Evolutionary conservation across 257 asterid species (phyloP).

Genomic region (Lycium barbarum): DNA sequence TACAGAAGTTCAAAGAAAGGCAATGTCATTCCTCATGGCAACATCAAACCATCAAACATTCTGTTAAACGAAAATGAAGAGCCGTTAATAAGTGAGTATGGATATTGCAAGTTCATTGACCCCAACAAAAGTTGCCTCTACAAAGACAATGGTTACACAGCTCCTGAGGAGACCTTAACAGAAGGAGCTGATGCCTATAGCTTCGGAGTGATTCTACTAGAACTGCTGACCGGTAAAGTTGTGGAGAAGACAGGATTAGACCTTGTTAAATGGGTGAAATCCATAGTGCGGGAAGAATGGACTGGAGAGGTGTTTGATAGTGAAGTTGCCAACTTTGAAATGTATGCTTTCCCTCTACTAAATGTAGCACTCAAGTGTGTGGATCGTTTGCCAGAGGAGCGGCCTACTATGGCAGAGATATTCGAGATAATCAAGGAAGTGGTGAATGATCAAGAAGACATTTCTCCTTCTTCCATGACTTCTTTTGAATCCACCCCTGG

Average conservation of each 20-base stretch:
- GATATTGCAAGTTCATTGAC: slow-evolving; percentile 38
- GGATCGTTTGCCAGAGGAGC: slow-evolving; percentile 37
- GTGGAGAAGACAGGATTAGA: slow-evolving; percentile 47
- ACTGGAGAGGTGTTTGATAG: slow-evolving; percentile 58
- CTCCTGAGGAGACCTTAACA: slow-evolving; percentile 43
- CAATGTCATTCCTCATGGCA: slow-evolving; percentile 53
- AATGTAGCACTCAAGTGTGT: slow-evolving; percentile 55
- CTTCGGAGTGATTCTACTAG: slow-evolving; percentile 48
- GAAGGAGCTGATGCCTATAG: slow-evolving; percentile 44
- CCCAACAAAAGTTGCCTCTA: slow-evolving; percentile 19
- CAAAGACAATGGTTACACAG: slow-evolving; percentile 34
- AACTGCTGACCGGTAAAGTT: slow-evolving; percentile 51
- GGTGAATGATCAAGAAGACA: slow-evolving; percentile 40
- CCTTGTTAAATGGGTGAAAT: slow-evolving; percentile 54
- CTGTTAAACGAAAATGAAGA: slow-evolving; percentile 40
- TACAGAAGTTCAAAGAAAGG: slow-evolving; percentile 30
- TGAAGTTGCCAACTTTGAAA: slow-evolving; percentile 34
- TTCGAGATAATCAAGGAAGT: slow-evolving; percentile 48
- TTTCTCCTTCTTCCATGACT: slow-evolving; percentile 31
- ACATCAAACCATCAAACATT: slow-evolving; percentile 58
- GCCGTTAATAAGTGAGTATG: slow-evolving; percentile 55
- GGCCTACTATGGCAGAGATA: slow-evolving; percentile 48
- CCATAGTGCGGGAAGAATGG: slow-evolving; percentile 56
- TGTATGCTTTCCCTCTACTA: slow-evolving; percentile 50
- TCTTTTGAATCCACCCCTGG: slow-evolving; percentile 36